Evolutionary conservation across 371 early-diverging fungal species (phyloP).

Genomic region (Mucor plumbeus): DNA sequence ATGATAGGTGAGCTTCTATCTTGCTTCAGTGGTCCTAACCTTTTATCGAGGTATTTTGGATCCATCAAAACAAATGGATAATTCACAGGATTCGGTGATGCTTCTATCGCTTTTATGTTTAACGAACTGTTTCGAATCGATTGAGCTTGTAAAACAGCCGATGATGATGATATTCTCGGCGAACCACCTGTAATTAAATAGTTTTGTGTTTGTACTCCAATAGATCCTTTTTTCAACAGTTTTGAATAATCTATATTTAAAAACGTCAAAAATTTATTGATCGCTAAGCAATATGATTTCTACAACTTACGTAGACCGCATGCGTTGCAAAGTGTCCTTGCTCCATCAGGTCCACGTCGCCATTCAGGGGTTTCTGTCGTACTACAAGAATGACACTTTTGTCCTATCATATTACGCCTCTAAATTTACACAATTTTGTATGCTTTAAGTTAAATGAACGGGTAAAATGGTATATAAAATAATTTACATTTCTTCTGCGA

Average conservation of each 20-base stretch:
- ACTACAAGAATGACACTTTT: slow-evolving; percentile 64
- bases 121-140: neutral
- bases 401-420: slow-evolving; percentile 44
- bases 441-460: neutral
- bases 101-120: neutral
- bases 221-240: slow-evolving; percentile 27
- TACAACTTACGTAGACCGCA: slow-evolving; percentile 65
- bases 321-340: slow-evolving; percentile 70
- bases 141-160: neutral
- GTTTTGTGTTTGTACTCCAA: slow-evolving; percentile 30
- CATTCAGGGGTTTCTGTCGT: slow-evolving; percentile 73
- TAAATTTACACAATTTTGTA: slow-evolving; percentile 13
- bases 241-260: slow-evolving; percentile 36
- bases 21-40: neutral
- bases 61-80: slow-evolving; percentile 32
- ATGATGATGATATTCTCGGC: neutral
- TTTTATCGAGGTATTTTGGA: slow-evolving; percentile 17
- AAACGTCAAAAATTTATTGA: neutral
- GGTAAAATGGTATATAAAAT: neutral
- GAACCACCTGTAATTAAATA: slow-evolving; percentile 12
- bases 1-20: neutral
- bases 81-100: slow-evolving; percentile 3
- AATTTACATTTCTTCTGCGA: slow-evolving; percentile 40
- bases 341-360: slow-evolving; percentile 74
- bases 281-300: neutral